Evolutionary conservation across 2,329 filamentous ascomycete species (phyloP).

Genomic region (Penicillium nordicum): DNA sequence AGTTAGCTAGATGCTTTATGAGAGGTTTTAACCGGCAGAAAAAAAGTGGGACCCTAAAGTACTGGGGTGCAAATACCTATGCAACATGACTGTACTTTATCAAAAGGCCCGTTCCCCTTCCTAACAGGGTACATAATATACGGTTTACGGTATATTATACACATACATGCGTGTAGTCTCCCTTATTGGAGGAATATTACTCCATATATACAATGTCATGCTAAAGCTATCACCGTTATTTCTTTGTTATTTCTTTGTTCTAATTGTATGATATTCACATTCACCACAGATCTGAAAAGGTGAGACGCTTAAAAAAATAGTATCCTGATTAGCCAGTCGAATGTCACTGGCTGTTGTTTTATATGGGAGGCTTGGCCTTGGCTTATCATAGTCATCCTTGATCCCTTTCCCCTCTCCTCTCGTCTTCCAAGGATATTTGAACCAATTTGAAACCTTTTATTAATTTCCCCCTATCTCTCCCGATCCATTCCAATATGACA

Average conservation of each 20-base stretch:
- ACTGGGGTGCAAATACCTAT: too few relatives aligned
- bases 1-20: too few relatives aligned
- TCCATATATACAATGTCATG: not conserved
- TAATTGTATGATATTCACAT: not conserved
- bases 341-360: constrained; percentile 11
- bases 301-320: not conserved
- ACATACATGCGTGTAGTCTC: too few relatives aligned
- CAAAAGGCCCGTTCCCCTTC: too few relatives aligned
- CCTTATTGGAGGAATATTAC: not conserved
- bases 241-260: not conserved
- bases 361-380: not conserved
- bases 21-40: too few relatives aligned
- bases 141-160: too few relatives aligned
- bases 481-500: not conserved
- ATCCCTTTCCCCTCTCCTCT: not conserved
- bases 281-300: not conserved
- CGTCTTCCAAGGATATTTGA: not conserved
- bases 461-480: not conserved
- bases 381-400: constrained; percentile 10
- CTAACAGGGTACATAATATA: not conserved
- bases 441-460: not conserved
- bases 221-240: not conserved
- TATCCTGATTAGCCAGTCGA: constrained; percentile 10
- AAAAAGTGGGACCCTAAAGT: too few relatives aligned
- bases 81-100: too few relatives aligned